Evolutionary conservation across 1,139 yeast species (phyloP), one percentile per base, ranked within the genome.

Genomic region (Saccharomyces pastorianus): DNA sequence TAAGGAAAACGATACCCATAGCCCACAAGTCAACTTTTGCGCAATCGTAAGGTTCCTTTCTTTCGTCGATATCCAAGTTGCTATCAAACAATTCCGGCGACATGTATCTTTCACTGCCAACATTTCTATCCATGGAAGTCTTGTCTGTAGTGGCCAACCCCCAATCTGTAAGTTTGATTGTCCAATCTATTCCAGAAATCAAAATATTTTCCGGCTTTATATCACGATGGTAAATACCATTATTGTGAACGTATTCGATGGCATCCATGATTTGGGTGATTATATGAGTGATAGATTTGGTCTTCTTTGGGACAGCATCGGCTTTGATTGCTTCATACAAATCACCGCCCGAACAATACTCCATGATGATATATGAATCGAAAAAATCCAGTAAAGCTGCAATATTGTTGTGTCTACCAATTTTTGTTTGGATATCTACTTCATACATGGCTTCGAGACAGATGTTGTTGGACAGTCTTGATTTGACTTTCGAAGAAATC

Each of bases 91-190:
- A 75, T 68, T 93, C 99, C 0, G 99, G 99, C 0, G 98, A 96
- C 99, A 93, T 93, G 71, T 93, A 93, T 57, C 97, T 77, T 70
- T 91, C 97, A 51, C 93, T 84, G 26, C 99, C 99, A 56, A 91
- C 88, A 60, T 91, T 96, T 69, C 90, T 88, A 64, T 91, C 97
- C 47, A 80, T 72, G 63, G 90, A 84, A 48, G 73, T 72, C 52
- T 74, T 73, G 31, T 78, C 74, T 17, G 86, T 82, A 2, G 97
- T 85, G 1, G 96, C 96, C 64, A 89, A 76, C 2, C 96, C 96
- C 93, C 96, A 89, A 72, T 89, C 96, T 55, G 96, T 88, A 53
- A 89, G 74, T 67, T 88, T 88, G 63, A 89, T 83, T 31, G 85
- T 76, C 87, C 88, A 84, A 64, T 88, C 93, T 11, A 65, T 66